Base-by-base conservation (phyloP, 139 green algal genomes). In the Coelastrella sp. region DNA sequence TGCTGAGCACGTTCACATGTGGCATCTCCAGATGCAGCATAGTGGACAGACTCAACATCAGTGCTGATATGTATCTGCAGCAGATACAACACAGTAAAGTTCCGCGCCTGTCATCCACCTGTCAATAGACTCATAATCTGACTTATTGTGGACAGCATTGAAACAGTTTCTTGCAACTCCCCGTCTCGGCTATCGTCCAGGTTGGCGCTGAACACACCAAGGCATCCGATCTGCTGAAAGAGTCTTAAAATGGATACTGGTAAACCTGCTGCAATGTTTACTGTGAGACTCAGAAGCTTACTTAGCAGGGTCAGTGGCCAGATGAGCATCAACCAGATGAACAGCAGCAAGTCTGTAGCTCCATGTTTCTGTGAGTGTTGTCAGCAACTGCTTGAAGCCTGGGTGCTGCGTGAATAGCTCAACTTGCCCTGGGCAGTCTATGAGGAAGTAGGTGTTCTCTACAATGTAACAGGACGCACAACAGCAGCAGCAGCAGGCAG, bases 381-480 rank as follows among this genome's bases (percentile, higher is more conserved):
- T 19, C 27, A 69, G 62, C 30, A 69, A 72, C n/a, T 72, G 45
- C 60, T 90, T 90, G 37, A 96, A 74, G 67, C 77, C 90, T 34
- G 85, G 76, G 25, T 94, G 87, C 68, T 92, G 87, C 40, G 90
- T 94, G 86, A 95, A 95, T 23, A 96, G 87, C 85, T 97, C 93
- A 77, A 93, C 86, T 84, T 98, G 95, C 0, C 95, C 95, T 2
- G 95, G 95, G 43, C 93, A 95, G 89, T 98, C 95, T 77, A 98
- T 94, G 19, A 98, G 38, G 0, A 98, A 60, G 84, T 98, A 98
- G 30, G 50, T 80, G 63, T 92, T 86, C 7, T 93, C 93, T 96
- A 91, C 60, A 51, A 9, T 11, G 32, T 25, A 66, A 23, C 57
- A 66, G 57, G 19, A 66, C 17, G 6, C 17, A 27, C 6, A 64